Evolutionary conservation across 2,329 filamentous ascomycete genomes (phyloP).

Genomic region (Emmonsiellopsis sp.): DNA sequence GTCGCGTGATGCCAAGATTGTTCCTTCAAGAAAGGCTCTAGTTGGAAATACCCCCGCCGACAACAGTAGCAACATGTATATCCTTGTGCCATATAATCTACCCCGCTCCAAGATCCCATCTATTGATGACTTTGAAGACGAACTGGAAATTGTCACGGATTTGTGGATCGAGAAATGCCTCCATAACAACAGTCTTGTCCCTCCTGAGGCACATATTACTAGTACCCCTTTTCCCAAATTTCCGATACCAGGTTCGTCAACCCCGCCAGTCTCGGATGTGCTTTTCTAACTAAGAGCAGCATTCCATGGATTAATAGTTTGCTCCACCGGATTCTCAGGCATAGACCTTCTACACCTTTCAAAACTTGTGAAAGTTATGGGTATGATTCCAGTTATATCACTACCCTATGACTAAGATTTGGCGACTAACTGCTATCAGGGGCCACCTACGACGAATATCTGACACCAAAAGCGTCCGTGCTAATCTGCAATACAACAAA

Average conservation of each 20-base stretch:
- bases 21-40: slow-evolving; percentile 25
- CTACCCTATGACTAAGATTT: neutral
- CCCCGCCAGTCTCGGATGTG: slow-evolving; percentile 3
- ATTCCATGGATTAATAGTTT: slow-evolving; percentile 63
- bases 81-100: slow-evolving; percentile 32
- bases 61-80: slow-evolving; percentile 23
- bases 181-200: slow-evolving; percentile 61
- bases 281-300: slow-evolving; percentile 27
- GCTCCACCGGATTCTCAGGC: slow-evolving; percentile 72
- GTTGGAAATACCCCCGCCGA: slow-evolving; percentile 18
- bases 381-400: slow-evolving; percentile 23
- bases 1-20: slow-evolving; percentile 33
- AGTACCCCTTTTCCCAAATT: slow-evolving; percentile 68
- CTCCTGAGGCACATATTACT: slow-evolving; percentile 61
- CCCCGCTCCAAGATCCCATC: slow-evolving; percentile 26
- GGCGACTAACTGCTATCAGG: slow-evolving; percentile 36
- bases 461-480: slow-evolving; percentile 63
- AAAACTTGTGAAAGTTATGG: slow-evolving; percentile 65
- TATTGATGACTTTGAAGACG: slow-evolving; percentile 31
- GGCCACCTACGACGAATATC: slow-evolving; percentile 68
- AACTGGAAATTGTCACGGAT: slow-evolving; percentile 60
- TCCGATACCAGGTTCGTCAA: slow-evolving; percentile 47
- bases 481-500: slow-evolving; percentile 59
- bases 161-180: slow-evolving; percentile 91
- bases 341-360: slow-evolving; percentile 80